Evolutionary conservation across 1,284 basidiomycete species (phyloP), one percentile per base, ranked within the genome.

Genomic region (Hemileia vastatrix): DNA sequence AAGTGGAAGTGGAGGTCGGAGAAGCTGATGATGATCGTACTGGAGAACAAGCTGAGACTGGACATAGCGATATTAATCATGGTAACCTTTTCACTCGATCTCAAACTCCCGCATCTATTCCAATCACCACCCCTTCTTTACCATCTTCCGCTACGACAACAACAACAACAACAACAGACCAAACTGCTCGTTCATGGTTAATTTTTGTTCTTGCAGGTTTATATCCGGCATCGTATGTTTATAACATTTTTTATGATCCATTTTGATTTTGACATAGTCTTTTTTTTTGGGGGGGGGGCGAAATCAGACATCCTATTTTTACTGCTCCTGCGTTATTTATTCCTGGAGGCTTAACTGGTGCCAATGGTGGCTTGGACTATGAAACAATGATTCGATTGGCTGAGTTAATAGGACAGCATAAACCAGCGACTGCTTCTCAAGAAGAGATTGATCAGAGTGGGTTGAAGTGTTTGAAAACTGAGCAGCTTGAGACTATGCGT

Each of bases 151-250:
- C n/a, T n/a, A n/a, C n/a, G n/a, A 19, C 52, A n/a, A 11, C 21
- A 2, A n/a, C 11, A 9, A 6, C 50, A 2, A 9, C 23, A 4
- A 4, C 50, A 9, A 4, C 24, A 21, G 11, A 13, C 2, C 33
- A 33, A 19, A 6, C 31, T 6, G 32, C 23, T 15, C 13, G 53
- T 6, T 55, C 53, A 1, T 55, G 53, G 53, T 43, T 55, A 6
- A 55, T 55, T 23, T 55, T 55, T 24, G 53, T 55, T 24, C 36
- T 55, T 9, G 53, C 53, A 19, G 53, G 53, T 2, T 21, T 55
- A 6, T 55, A 55, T 24, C 53, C 53, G 15, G 32, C 36, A 55
- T 55, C 36, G 53, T 55, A 55, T 40, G 53, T 52, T n/a, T 15
- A 6, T 31, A 27, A 18, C 11, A 33, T 36, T 54, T 31, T n/a